These are phyloP conservation scores for Hymenotorrendiella dingleyae DNA, from an alignment of 2,329 filamentous ascomycete species.

Conservation along the genomic window DNA sequence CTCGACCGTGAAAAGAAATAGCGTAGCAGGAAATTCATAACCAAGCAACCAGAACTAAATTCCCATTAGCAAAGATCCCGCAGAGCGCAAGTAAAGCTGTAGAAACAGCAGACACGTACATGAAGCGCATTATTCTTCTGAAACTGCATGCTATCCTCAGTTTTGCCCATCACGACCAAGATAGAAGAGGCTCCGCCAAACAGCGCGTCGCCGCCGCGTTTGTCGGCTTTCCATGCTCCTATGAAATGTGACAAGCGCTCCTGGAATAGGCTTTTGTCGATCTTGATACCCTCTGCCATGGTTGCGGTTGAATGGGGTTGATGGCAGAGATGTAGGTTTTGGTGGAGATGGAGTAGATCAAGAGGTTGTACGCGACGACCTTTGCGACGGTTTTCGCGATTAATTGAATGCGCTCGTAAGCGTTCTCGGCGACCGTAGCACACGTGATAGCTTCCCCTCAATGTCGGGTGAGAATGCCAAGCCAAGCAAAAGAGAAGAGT, in stretches of 20 bases:
- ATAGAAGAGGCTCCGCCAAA: constrained; percentile 87
- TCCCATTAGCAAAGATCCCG: constrained; percentile 7
- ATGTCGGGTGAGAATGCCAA: background rate
- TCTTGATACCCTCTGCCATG: constrained; percentile 71
- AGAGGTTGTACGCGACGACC: background rate
- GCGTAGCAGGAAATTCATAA: constrained; percentile 95
- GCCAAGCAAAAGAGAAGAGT: background rate
- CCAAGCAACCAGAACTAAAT: constrained; percentile 91
- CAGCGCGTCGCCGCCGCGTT: constrained; percentile 75
- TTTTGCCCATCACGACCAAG: constrained; percentile 89
- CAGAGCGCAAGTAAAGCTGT: too few relatives aligned
- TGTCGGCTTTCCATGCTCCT: constrained; percentile 93
- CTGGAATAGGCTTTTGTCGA: constrained; percentile 90
- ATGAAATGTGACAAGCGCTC: constrained; percentile 84
- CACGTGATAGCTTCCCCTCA: background rate
- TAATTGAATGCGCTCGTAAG: constrained; percentile 1
- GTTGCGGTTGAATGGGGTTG: background rate
- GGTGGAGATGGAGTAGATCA: background rate
- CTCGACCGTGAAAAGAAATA: constrained; percentile 88
- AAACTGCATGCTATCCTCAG: constrained; percentile 78
- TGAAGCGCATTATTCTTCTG: constrained; percentile 97
- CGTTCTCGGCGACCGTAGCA: background rate
- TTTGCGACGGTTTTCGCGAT: constrained; percentile 4
- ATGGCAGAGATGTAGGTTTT: constrained; percentile 5
- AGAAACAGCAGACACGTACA: constrained; percentile 63